Conservation (phyloP, 768 basidiomycete genomes). For the Agaricus blazei region DNA sequence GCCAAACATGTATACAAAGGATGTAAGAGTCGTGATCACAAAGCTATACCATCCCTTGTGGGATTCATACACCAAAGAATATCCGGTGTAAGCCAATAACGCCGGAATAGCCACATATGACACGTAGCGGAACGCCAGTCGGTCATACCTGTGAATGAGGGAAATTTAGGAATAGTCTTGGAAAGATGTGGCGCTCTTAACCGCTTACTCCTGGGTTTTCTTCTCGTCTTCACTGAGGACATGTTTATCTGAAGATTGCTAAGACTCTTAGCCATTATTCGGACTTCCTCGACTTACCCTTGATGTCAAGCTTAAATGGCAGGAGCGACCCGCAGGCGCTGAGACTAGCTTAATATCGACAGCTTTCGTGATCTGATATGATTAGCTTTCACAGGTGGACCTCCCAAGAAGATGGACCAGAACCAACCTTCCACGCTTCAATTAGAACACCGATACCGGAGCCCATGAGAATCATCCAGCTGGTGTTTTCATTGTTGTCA, state of each 20-base stretch:
- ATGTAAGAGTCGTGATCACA: slow-evolving; percentile 86
- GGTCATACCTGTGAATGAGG: slow-evolving; percentile 62
- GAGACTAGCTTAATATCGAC: slow-evolving; percentile 76
- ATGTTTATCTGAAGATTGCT: slow-evolving; percentile 70
- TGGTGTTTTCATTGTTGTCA: slow-evolving; percentile 93
- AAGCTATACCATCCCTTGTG: slow-evolving; percentile 98
- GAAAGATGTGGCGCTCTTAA: neutral
- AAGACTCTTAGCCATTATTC: neutral
- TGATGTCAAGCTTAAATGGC: slow-evolving; percentile 79
- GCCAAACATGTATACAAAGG: slow-evolving; percentile 95
- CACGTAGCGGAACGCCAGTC: slow-evolving; percentile 91
- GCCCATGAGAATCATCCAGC: slow-evolving; percentile 94
- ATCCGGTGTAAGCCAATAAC: slow-evolving; percentile 70
- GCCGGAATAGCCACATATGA: slow-evolving; percentile 84
- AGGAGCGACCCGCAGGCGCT: slow-evolving; percentile 55
- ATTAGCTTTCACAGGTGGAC: slow-evolving; percentile 13
- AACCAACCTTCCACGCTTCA: slow-evolving; percentile 89
- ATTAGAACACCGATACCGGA: slow-evolving; percentile 78
- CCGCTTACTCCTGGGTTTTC: slow-evolving; percentile 88
- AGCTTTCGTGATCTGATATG: slow-evolving; percentile 72
- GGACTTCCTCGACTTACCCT: slow-evolving; percentile 42
- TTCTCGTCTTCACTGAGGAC: slow-evolving; percentile 95
- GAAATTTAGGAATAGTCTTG: slow-evolving; percentile 10
- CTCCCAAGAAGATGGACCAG: slow-evolving; percentile 7
- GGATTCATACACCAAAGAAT: slow-evolving; percentile 76